Evolutionary conservation across 257 asterid genomes (phyloP).

Genomic region (Plantago major): DNA sequence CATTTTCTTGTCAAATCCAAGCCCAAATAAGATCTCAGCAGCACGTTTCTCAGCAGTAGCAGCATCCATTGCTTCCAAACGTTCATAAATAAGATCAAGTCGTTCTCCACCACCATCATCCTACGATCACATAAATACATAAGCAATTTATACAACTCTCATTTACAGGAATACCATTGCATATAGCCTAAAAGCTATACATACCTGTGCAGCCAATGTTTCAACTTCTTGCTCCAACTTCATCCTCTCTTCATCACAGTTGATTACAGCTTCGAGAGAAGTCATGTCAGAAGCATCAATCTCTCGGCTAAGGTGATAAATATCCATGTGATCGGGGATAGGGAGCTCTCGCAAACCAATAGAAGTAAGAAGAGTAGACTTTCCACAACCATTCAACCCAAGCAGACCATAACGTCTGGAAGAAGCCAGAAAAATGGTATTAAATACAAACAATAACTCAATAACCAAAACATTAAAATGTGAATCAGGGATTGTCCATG

Average conservation of each 20-base stretch:
- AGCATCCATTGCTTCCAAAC: slow-evolving; percentile 86
- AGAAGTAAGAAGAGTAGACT: slow-evolving; percentile 91
- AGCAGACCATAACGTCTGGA: slow-evolving; percentile 95
- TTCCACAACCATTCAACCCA: slow-evolving; percentile 97
- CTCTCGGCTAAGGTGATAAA: slow-evolving; percentile 80
- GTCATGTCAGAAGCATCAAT: slow-evolving; percentile 98
- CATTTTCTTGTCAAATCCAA: slow-evolving; percentile 87
- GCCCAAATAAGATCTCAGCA: slow-evolving; percentile 91
- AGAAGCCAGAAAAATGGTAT: slow-evolving; percentile 9
- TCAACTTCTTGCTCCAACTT: slow-evolving; percentile 83
- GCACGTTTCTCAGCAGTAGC: slow-evolving; percentile 97
- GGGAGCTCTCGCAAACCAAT: slow-evolving; percentile 93
- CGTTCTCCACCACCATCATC: slow-evolving; percentile 96
- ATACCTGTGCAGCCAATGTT: slow-evolving; percentile 72
- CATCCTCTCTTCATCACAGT: slow-evolving; percentile 92
- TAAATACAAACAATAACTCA: not conserved
- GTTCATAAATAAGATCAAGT: slow-evolving; percentile 88
- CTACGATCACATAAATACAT: slow-evolving; percentile 26
- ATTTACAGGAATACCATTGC: not conserved
- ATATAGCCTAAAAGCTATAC: not conserved
- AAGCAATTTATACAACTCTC: not conserved
- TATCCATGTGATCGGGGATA: slow-evolving; percentile 98
- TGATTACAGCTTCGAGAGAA: slow-evolving; percentile 88
- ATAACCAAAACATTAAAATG: not conserved
- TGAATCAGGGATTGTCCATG: slow-evolving; percentile 3